A percentile compares a stretch with the other conserved stretches of the same genome.
phyloP scores from a whole-genome alignment of 352 stramenopile species.

The Globisporangium mamillatum region DNA sequence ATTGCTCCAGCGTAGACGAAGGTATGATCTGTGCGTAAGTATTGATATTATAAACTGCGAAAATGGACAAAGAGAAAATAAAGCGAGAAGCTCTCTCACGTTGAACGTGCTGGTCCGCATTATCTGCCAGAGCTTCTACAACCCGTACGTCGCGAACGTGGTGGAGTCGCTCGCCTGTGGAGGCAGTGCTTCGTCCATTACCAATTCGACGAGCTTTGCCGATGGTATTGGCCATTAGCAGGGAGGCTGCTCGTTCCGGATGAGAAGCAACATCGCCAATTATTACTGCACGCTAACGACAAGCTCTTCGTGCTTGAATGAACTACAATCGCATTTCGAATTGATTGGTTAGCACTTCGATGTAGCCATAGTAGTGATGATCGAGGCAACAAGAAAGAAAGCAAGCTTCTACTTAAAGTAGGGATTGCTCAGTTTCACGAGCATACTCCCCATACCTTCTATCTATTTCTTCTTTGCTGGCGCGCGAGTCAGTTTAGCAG shows the following conservation, averaged over 20 bases:
- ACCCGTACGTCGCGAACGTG: slow-evolving; percentile 69
- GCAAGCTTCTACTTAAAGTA: neutral
- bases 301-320: slow-evolving; percentile 52
- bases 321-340: neutral
- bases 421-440: neutral
- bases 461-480: slow-evolving; percentile 44
- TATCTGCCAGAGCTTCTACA: slow-evolving; percentile 75
- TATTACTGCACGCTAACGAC: slow-evolving; percentile 39
- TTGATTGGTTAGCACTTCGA: neutral
- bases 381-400: neutral
- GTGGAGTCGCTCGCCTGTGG: slow-evolving; percentile 46
- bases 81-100: slow-evolving; percentile 25
- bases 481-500: slow-evolving; percentile 33
- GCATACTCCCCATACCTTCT: neutral
- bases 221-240: too few species aligned
- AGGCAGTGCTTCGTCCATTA: slow-evolving; percentile 9
- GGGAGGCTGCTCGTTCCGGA: too few species aligned
- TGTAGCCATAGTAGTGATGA: neutral
- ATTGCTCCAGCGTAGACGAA: neutral
- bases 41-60: neutral
- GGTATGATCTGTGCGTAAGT: neutral
- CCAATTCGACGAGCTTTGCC: slow-evolving; percentile 26
- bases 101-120: slow-evolving; percentile 57
- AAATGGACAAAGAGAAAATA: neutral
- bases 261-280: too few species aligned